Percentiles rank a stretch among this genome's conserved stretches.
Evolutionary conservation across 2,329 filamentous ascomycete species (phyloP).

Genomic region (Aspergillus quadrilineatus): DNA sequence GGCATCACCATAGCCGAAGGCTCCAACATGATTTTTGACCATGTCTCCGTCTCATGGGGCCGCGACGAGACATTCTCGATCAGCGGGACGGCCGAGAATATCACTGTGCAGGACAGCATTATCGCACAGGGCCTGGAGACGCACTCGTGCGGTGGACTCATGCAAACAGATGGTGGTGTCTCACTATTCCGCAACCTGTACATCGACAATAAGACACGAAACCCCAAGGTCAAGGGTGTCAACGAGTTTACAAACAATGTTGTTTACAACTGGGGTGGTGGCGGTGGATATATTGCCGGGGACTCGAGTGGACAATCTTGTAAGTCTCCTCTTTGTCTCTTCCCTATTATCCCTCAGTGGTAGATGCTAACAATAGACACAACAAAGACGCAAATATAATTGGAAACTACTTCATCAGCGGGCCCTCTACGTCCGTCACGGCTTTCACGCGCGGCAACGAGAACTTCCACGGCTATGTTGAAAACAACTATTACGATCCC

Average conservation of each 20-base stretch:
- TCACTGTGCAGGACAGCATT: conserved; percentile 55
- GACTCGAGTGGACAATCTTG: conserved; percentile 48
- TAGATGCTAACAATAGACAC: too few relatives aligned
- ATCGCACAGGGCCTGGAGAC: conserved; percentile 56
- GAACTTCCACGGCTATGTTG: conserved; percentile 55
- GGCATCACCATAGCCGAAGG: conserved; percentile 55
- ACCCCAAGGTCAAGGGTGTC: conserved; percentile 58
- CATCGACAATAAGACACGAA: conserved; percentile 58
- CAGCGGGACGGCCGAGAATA: conserved; percentile 48
- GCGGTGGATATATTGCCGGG: conserved; percentile 57
- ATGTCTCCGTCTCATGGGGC: conserved; percentile 56
- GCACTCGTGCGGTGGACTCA: conserved; percentile 53
- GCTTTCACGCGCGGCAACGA: conserved; percentile 57
- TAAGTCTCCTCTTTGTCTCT: not conserved
- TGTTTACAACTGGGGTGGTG: conserved; percentile 54
- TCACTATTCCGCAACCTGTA: conserved; percentile 57
- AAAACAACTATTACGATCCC: conserved; percentile 54
- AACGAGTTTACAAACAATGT: conserved; percentile 56
- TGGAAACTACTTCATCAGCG: conserved; percentile 20
- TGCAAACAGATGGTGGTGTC: conserved; percentile 28
- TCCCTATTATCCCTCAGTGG: too few relatives aligned
- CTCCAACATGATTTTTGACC: conserved; percentile 57
- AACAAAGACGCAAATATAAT: not conserved
- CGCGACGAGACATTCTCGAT: conserved; percentile 58
- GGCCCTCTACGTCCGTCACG: conserved; percentile 50